Percentiles rank a stretch among this genome's conserved stretches.
Evolutionary conservation across 169 alveolate species (phyloP).

Genomic region (Miamiensis avidus): DNA sequence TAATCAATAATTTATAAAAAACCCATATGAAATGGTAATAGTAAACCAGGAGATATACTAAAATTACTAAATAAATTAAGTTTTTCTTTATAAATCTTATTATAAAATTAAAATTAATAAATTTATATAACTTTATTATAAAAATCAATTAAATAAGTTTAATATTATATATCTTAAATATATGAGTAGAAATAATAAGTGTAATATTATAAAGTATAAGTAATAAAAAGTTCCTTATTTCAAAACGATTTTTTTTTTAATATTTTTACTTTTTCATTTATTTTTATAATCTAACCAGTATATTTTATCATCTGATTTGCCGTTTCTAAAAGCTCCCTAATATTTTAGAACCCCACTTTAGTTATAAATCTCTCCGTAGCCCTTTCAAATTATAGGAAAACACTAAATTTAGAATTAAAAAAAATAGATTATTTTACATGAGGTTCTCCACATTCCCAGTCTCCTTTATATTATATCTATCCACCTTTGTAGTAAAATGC

Average conservation of each 20-base stretch:
- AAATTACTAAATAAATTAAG: too few relatives aligned
- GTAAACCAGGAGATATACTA: not conserved
- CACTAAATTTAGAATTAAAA: not conserved
- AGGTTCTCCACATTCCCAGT: constrained; percentile 77
- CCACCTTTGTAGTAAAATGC: constrained; percentile 59
- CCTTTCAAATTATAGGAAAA: not conserved
- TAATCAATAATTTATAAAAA: too few relatives aligned
- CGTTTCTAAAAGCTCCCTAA: constrained; percentile 2
- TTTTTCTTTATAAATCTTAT: too few relatives aligned
- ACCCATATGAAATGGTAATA: too few relatives aligned
- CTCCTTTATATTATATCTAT: constrained; percentile 53
- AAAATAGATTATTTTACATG: constrained; percentile 40
- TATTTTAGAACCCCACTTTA: not conserved
- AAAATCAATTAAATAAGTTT: too few relatives aligned
- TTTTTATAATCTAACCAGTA: constrained; percentile 23
- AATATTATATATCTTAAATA: too few relatives aligned
- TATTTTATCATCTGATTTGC: constrained; percentile 6
- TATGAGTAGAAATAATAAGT: too few relatives aligned
- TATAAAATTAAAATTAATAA: too few relatives aligned
- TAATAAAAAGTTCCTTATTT: too few relatives aligned
- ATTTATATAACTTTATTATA: too few relatives aligned
- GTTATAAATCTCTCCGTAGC: not conserved
- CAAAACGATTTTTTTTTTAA: too few relatives aligned
- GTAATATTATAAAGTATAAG: too few relatives aligned
- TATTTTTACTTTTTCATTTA: constrained; percentile 11